These are phyloP conservation scores for Phoma sp. DNA, from an alignment of 2,329 filamentous ascomycete species.

Conservation along the genomic window DNA sequence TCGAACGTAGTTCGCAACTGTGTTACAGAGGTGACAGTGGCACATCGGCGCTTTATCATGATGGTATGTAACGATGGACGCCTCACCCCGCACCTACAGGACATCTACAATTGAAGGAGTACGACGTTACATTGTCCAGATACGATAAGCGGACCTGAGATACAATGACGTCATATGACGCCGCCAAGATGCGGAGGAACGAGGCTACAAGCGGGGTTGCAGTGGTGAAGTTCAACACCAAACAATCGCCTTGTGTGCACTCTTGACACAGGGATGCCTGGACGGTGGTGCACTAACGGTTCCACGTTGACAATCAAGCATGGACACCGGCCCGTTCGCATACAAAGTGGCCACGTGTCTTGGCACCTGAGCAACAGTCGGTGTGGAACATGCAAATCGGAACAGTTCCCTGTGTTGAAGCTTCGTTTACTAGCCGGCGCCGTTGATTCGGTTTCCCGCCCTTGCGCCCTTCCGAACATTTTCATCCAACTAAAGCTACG, in stretches of 20 bases:
- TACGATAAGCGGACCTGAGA: background rate
- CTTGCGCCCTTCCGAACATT: constrained; percentile 7
- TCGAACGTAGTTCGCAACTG: background rate
- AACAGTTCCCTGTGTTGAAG: background rate
- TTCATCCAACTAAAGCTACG: background rate
- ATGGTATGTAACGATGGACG: background rate
- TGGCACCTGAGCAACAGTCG: background rate
- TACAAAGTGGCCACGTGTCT: no score
- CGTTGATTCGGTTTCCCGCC: background rate
- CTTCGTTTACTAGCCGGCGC: no score
- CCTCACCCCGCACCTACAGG: constrained; percentile 6
- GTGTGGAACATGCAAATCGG: background rate
- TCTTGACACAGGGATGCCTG: no score
- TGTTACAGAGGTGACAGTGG: background rate
- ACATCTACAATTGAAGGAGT: background rate
- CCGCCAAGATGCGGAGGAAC: constrained; percentile 4
- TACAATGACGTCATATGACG: constrained; percentile 9
- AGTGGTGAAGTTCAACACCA: background rate
- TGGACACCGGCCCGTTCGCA: no score
- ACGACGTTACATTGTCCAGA: constrained; percentile 13
- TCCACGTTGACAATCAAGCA: no score
- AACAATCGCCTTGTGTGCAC: no score
- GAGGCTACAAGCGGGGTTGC: background rate
- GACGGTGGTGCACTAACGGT: no score
- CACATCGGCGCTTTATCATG: background rate